Conservation (phyloP, 257 asterid genomes). For the Solanum medicagineum region DNA sequence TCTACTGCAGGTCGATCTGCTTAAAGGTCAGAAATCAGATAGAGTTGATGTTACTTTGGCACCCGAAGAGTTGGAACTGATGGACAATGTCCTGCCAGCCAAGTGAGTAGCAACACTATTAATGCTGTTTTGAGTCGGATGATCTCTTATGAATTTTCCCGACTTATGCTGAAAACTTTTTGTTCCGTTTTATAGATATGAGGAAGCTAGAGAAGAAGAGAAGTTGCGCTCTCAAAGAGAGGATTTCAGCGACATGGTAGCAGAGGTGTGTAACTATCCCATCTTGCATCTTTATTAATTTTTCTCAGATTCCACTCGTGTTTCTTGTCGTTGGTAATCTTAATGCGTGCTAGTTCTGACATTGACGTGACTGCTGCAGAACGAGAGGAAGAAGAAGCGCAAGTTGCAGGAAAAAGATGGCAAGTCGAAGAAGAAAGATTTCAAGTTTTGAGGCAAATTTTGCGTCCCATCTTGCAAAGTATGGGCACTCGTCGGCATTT, state of each 20-base stretch:
- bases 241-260: constrained; percentile 99
- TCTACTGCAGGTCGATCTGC: constrained; percentile 61
- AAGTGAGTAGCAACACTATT: constrained; percentile 35
- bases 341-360: neutral
- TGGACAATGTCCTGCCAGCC: constrained; percentile 93
- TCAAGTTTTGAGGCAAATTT: constrained; percentile 41
- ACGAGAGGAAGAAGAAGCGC: constrained; percentile 80
- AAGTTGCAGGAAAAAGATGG: constrained; percentile 92
- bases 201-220: constrained; percentile 98
- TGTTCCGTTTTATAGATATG: constrained; percentile 36
- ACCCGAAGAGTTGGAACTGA: constrained; percentile 77
- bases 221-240: constrained; percentile 69
- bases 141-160: neutral
- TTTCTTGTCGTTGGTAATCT: neutral
- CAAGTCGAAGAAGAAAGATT: constrained; percentile 90
- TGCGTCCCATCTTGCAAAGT: neutral
- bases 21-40: constrained; percentile 85
- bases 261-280: constrained; percentile 42
- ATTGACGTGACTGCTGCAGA: constrained; percentile 28
- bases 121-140: neutral
- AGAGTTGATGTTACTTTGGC: constrained; percentile 85
- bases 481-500: neutral
- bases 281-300: neutral
- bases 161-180: neutral
- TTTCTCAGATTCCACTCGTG: neutral